phyloP scores from a whole-genome alignment of 305 asterid species.

The Solanum hybrid region DNA sequence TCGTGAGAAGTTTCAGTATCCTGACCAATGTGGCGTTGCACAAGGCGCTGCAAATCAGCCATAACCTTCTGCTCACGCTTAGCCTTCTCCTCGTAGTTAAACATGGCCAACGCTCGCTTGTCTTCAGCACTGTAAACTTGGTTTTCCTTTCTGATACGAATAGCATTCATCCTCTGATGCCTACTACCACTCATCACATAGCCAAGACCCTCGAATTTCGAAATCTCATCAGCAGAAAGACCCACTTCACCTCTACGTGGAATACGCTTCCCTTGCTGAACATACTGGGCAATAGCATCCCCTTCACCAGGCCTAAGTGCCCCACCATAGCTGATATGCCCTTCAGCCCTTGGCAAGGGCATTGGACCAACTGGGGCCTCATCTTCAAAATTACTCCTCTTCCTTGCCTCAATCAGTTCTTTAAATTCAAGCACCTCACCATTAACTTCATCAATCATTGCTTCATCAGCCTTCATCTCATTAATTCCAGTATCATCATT shows the following conservation, averaged over 20 bases:
- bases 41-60: slow-evolving; percentile 96
- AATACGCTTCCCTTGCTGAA: slow-evolving; percentile 99
- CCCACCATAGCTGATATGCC: slow-evolving; percentile 96
- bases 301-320: slow-evolving; percentile 99
- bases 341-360: slow-evolving; percentile 97
- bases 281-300: slow-evolving; percentile 98
- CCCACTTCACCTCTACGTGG: slow-evolving; percentile 99
- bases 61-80: slow-evolving; percentile 97
- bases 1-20: slow-evolving; percentile 85
- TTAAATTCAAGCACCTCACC: slow-evolving; percentile 49
- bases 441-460: slow-evolving; percentile 23
- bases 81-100: slow-evolving; percentile 95
- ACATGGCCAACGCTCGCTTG: slow-evolving; percentile 94
- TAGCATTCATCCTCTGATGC: slow-evolving; percentile 99
- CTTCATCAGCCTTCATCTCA: slow-evolving; percentile 32
- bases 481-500: slow-evolving; percentile 24
- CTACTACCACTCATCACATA: slow-evolving; percentile 99
- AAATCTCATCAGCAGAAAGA: slow-evolving; percentile 92
- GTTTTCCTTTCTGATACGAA: slow-evolving; percentile 97
- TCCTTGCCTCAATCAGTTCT: slow-evolving; percentile 58
- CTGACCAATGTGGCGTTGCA: slow-evolving; percentile 89
- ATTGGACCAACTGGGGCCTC: slow-evolving; percentile 81
- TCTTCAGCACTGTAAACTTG: slow-evolving; percentile 99
- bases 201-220: slow-evolving; percentile 80
- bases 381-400: slow-evolving; percentile 42